A percentile compares a stretch with the other conserved stretches of the same genome.
Evolutionary conservation across 2,329 filamentous ascomycete genomes (phyloP).

Genomic region (Myrmaecium sp.): DNA sequence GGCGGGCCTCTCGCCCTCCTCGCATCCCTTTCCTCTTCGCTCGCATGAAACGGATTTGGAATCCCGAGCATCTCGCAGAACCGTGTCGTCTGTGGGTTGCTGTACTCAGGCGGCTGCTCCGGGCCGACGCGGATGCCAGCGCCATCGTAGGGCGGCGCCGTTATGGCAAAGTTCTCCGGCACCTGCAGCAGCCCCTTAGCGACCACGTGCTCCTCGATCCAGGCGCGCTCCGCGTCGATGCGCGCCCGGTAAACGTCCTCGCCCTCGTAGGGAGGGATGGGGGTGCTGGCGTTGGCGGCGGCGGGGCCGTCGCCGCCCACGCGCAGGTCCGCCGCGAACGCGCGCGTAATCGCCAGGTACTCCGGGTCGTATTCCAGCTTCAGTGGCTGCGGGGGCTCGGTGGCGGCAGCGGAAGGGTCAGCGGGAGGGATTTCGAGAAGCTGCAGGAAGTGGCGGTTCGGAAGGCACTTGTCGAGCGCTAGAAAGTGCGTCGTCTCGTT

Average conservation of each 20-base stretch:
- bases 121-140: no score
- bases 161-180: conserved; percentile 61
- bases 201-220: conserved; percentile 67
- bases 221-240: conserved; percentile 55
- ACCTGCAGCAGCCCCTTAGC: conserved; percentile 44
- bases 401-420: no score
- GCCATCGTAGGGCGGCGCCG: conserved; percentile 58
- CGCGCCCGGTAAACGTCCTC: conserved; percentile 49
- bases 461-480: conserved; percentile 80
- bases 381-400: conserved; percentile 28
- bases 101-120: conserved; percentile 58
- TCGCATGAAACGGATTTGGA: conserved; percentile 57
- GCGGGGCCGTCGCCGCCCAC: conserved; percentile 51
- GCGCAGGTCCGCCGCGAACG: conserved; percentile 44
- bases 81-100: conserved; percentile 65
- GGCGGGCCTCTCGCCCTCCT: conserved; percentile 43
- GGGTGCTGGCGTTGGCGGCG: conserved; percentile 35
- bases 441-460: conserved; percentile 66
- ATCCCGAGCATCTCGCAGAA: conserved; percentile 71
- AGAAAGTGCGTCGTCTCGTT: conserved; percentile 75
- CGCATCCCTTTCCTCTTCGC: conserved; percentile 49
- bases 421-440: conserved; percentile 54
- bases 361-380: conserved; percentile 72
- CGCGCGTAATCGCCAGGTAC: conserved; percentile 85
- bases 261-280: conserved; percentile 43